Evolutionary conservation across 2,329 filamentous ascomycete species (phyloP), one percentile per base, ranked within the genome.

Genomic region (Exophiala phaeomuriformis): DNA sequence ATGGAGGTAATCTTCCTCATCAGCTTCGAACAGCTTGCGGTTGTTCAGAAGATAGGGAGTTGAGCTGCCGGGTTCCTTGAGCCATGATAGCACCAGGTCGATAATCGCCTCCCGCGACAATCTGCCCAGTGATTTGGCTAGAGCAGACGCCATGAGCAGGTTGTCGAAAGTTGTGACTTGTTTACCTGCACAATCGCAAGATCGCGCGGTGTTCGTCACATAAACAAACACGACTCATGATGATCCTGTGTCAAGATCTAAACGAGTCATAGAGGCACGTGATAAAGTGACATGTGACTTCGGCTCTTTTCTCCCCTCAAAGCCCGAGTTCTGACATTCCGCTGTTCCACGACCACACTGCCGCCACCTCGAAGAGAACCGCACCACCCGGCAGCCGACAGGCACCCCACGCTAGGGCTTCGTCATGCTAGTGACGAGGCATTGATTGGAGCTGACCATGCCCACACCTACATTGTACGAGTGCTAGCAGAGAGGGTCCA

Each of bases 61-160:
- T 41, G 80, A 84, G 12, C 78, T 72, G 3, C 77, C 69, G 39
- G 82, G 73, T 58, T 86, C 84, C 58, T 77, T 74, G 2, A 94
- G 81, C 89, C 89, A 95, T 71, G 85, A 79, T 27, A 90, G 76
- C 0, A 80, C 85, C 5, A 95, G 77, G 0, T 82, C 80, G 29
- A 93, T 71, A 27, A 95, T 78, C 0, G 86, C 82, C 44, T 83
- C 73, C 47, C 88, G 83, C 1, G 87, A 85, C 12, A 94, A 77
- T 51, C 83, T 84, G 56, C 75, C 78, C 46, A 95, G 76, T 39
- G 79, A 76, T 67, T 86, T 88, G 59, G 78, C 68, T 46, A 89
- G 78, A 31, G 82, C 75, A 43, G 79, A 73, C 65, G 84, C 85
- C 54, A 79, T 74, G 40, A 42, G 5, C 19, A 8, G 9, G 30